A percentile compares a stretch with the other conserved stretches of the same genome.
Evolutionary conservation across 306 rosid species (phyloP).

Genomic region (Pyrus betulifolia): DNA sequence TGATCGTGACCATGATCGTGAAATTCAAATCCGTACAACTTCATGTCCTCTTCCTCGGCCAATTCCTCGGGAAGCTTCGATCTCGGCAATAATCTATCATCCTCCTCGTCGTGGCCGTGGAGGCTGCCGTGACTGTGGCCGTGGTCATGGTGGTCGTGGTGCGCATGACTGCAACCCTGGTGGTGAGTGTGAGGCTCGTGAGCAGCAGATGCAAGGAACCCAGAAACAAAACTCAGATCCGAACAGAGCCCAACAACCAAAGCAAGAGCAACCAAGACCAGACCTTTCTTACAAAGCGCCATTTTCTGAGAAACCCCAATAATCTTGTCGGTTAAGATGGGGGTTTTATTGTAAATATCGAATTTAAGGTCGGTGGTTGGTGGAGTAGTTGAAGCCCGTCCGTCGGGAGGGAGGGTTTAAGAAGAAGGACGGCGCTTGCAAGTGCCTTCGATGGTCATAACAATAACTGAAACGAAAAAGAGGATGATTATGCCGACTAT

Average conservation of each 20-base stretch:
- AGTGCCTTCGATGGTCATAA: constrained; percentile 78
- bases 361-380: not conserved
- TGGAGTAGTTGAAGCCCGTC: not conserved
- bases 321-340: not conserved
- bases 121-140: constrained; percentile 10
- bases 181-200: constrained; percentile 21
- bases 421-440: constrained; percentile 36
- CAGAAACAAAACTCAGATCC: constrained; percentile 50
- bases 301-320: constrained; percentile 11
- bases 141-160: constrained; percentile 30
- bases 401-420: not conserved
- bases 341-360: not conserved
- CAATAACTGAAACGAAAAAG: constrained; percentile 51
- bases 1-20: constrained; percentile 22
- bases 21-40: constrained; percentile 58
- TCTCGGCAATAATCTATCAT: constrained; percentile 3
- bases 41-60: constrained; percentile 97
- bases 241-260: constrained; percentile 30
- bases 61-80: constrained; percentile 78
- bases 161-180: constrained; percentile 28
- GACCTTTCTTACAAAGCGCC: constrained; percentile 16
- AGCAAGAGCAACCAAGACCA: constrained; percentile 7
- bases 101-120: constrained; percentile 4
- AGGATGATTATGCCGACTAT: constrained; percentile 70
- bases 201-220: constrained; percentile 11